These are phyloP conservation scores for Ophiosphaerella herpotricha DNA, from an alignment of 2,329 filamentous ascomycete species.

Conservation along the genomic window DNA sequence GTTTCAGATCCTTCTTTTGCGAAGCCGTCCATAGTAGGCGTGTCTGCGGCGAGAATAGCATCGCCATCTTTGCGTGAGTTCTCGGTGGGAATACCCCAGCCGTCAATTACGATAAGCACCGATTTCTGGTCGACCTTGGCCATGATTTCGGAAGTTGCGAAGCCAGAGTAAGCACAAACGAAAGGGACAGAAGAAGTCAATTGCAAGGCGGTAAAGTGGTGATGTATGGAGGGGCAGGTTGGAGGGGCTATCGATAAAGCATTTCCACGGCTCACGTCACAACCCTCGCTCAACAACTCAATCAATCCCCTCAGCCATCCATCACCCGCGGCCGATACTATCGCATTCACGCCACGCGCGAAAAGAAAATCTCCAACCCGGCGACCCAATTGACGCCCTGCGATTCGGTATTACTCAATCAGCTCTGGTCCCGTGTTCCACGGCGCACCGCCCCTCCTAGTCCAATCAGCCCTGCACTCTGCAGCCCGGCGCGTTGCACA, in stretches of 20 bases:
- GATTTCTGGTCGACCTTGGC: slow-evolving; percentile 70
- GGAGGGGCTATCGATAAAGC: slow-evolving; percentile 20
- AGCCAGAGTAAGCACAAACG: slow-evolving; percentile 18
- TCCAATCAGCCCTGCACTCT: slow-evolving; percentile 10
- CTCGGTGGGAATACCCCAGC: slow-evolving; percentile 88
- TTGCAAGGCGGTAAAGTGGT: slow-evolving; percentile 2
- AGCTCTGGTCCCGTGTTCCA: slow-evolving; percentile 5
- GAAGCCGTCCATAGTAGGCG: slow-evolving; percentile 93
- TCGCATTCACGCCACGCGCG: slow-evolving; percentile 6
- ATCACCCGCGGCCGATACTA: slow-evolving; percentile 29
- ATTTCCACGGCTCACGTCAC: slow-evolving; percentile 31
- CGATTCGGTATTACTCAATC: slow-evolving; percentile 4
- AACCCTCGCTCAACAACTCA: slow-evolving; percentile 9
- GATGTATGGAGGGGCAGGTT: slow-evolving; percentile 4
- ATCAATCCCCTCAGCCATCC: slow-evolving; percentile 4
- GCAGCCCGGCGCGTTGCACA: slow-evolving; percentile 20
- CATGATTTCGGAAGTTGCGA: slow-evolving; percentile 54
- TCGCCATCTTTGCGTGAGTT: slow-evolving; percentile 86
- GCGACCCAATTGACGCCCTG: slow-evolving; percentile 9
- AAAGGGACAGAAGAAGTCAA: slow-evolving; percentile 3
- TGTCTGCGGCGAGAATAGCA: slow-evolving; percentile 91
- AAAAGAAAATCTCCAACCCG: slow-evolving; percentile 10
- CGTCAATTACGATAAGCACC: slow-evolving; percentile 93
- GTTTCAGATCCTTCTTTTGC: slow-evolving; percentile 68
- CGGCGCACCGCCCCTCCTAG: slow-evolving; percentile 15